Base-by-base conservation (phyloP, 148 eudicot genomes). In the Heliamphora exappendiculata region DNA sequence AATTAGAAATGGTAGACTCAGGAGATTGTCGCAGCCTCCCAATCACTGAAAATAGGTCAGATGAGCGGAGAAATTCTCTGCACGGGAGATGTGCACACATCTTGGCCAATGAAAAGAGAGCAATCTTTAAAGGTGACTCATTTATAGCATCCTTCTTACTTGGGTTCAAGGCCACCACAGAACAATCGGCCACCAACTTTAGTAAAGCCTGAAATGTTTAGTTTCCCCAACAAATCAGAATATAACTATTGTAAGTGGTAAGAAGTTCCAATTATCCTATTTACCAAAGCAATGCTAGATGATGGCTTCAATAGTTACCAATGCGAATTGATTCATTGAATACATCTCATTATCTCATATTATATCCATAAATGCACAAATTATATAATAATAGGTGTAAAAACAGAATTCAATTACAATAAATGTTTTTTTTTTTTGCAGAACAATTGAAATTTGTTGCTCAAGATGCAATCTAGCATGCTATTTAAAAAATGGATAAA, bases 101-200 rank as follows among this genome's bases (percentile, higher is more conserved):
- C 84, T 92, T 95, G 19, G 86, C 91, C 75, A 95, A 73, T 16
- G 99, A 90, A 75, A 95, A 92, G n/a, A 95, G 81, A 47, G 96
- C 97, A 39, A 95, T 91, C 82, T 88, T 95, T 10, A 95, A 80
- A 76, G 99, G 97, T 3, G 98, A 94, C 83, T 95, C 97, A 20
- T 84, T 94, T 62, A 85, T 81, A 10, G 92, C 87, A 62, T 92
- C 97, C 68, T 74, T 86, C 78, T 86, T 85, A 34, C 87, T 84
- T 20, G 99, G 99, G 80, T 91, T 92, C 83, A 95, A 81, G 37
- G 99, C 99, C 59, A 84, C 88, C 49, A 79, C 69, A 0, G 93
- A 87, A 76, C 88, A 95, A 62, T 89, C 94, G 31, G 94, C 86
- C 5, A 91, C 97, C 80, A 95, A 83, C 83, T 87, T 85, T 13